These are phyloP conservation scores for Kondoa malvinella DNA, from an alignment of 768 basidiomycete species.

Conservation along the genomic window DNA sequence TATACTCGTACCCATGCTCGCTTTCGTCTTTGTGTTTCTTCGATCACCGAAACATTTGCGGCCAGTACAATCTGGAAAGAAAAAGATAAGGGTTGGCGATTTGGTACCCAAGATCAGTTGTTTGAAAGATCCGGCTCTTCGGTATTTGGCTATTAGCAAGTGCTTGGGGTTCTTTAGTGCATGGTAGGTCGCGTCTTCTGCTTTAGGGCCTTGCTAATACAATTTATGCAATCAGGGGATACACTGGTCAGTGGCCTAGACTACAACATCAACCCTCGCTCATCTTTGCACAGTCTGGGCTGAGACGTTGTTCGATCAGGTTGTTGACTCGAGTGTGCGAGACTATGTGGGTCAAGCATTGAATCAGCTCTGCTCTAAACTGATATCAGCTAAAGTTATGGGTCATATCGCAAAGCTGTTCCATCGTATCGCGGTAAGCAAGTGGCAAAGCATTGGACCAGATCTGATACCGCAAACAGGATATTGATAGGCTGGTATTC, in stretches of 20 bases:
- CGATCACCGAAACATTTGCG: not conserved
- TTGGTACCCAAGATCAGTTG: too few species aligned
- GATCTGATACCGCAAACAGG: not conserved
- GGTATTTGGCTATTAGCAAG: too few species aligned
- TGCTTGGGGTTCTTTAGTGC: too few species aligned
- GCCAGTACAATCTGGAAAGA: not conserved
- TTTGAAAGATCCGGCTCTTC: too few species aligned
- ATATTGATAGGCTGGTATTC: not conserved
- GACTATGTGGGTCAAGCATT: not conserved
- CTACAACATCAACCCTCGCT: too few species aligned
- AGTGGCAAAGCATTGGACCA: not conserved
- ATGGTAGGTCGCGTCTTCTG: too few species aligned
- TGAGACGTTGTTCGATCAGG: not conserved
- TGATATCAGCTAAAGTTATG: not conserved
- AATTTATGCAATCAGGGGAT: too few species aligned
- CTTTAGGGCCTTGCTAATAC: too few species aligned
- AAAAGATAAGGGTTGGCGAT: too few species aligned
- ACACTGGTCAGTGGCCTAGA: too few species aligned
- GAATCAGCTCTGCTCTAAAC: not conserved
- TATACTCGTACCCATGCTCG: not conserved
- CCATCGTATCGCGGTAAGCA: not conserved
- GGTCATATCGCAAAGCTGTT: not conserved
- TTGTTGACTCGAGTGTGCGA: too few species aligned
- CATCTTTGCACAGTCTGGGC: too few species aligned
- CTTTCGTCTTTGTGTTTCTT: not conserved